phyloP scores from a whole-genome alignment of 352 stramenopile genomes.

The Phytophthora cryptogea region DNA sequence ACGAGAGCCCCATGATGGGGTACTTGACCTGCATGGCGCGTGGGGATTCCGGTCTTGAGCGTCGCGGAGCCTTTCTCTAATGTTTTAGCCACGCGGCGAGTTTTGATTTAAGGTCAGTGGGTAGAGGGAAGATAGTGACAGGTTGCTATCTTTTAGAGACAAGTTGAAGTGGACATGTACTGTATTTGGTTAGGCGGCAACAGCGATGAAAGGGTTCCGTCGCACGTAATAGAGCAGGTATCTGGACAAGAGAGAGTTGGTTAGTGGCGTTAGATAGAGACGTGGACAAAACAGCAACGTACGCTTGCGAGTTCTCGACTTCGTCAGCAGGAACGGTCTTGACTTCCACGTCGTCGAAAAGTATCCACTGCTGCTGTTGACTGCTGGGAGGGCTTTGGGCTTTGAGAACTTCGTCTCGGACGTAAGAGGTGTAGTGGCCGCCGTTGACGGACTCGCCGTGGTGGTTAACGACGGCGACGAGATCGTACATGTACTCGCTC shows the following conservation, averaged over 20 bases:
- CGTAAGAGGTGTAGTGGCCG: conserved; percentile 74
- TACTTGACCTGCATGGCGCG: conserved; percentile 80
- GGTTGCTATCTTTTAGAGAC: neutral
- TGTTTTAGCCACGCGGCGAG: conserved; percentile 17
- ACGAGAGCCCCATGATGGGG: conserved; percentile 83
- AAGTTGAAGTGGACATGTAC: neutral
- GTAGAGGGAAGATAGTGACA: conserved; percentile 4
- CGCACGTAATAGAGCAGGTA: conserved; percentile 54
- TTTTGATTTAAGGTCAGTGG: neutral
- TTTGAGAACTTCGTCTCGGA: conserved; percentile 22
- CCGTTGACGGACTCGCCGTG: conserved; percentile 71
- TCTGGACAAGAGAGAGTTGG: conserved; percentile 16
- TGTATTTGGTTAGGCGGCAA: conserved; percentile 5
- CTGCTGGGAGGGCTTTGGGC: neutral
- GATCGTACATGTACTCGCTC: conserved; percentile 58
- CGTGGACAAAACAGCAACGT: conserved; percentile 16
- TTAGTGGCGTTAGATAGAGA: neutral
- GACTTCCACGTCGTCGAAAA: conserved; percentile 65
- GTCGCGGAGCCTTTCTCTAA: conserved; percentile 10
- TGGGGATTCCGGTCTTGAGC: neutral
- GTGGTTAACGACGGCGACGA: conserved; percentile 67
- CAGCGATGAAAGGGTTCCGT: conserved; percentile 33
- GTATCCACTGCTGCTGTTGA: conserved; percentile 46
- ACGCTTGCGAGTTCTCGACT: conserved; percentile 62
- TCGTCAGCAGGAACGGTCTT: conserved; percentile 36